phyloP scores from a whole-genome alignment of 768 basidiomycete genomes.

The Collybia sordida region DNA sequence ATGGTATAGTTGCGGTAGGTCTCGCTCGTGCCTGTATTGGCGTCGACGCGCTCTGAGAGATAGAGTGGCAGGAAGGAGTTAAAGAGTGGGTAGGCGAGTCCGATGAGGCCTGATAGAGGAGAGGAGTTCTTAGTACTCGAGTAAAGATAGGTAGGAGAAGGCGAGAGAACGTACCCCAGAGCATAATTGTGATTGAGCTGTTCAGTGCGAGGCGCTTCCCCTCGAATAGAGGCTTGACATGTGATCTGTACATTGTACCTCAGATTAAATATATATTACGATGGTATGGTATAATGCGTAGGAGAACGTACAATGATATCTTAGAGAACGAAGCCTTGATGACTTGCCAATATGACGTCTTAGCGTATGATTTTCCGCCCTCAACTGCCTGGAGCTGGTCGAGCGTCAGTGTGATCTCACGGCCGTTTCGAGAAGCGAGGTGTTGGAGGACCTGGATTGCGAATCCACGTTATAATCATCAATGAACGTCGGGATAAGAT shows the following conservation, averaged over 20 bases:
- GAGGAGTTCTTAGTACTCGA: no score
- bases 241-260: constrained; percentile 40
- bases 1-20: constrained; percentile 52
- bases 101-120: constrained; percentile 46
- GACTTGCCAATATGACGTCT: constrained; percentile 25
- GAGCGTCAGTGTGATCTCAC: constrained; percentile 40
- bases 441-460: constrained; percentile 42
- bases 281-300: neutral
- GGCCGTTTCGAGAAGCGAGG: constrained; percentile 49
- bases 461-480: neutral
- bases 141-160: neutral
- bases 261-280: no score
- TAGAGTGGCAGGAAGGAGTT: constrained; percentile 52
- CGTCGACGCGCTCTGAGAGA: constrained; percentile 33
- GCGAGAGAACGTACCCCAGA: constrained; percentile 42
- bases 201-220: constrained; percentile 42
- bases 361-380: constrained; percentile 10
- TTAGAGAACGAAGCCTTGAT: constrained; percentile 33
- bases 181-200: constrained; percentile 44
- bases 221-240: constrained; percentile 49
- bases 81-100: constrained; percentile 55
- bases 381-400: constrained; percentile 39
- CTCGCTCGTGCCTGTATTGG: constrained; percentile 16
- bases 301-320: constrained; percentile 37
- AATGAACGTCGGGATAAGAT: neutral